phyloP scores from a whole-genome alignment of 1,284 basidiomycete species.

The Boletellus dicymbophilus region DNA sequence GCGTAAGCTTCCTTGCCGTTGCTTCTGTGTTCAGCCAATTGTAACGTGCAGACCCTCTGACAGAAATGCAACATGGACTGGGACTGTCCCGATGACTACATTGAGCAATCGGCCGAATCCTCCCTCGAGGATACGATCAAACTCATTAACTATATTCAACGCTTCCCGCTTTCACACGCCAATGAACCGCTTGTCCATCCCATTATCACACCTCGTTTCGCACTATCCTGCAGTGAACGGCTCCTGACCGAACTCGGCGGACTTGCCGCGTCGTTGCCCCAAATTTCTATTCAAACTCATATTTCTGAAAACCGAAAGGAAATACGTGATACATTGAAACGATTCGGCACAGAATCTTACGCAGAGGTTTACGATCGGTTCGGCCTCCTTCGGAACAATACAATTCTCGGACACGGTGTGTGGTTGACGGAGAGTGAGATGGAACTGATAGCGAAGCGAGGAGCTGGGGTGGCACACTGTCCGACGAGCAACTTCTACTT shows the following conservation, averaged over 20 bases:
- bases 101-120: constrained; percentile 58
- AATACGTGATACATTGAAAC: constrained; percentile 60
- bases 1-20: constrained; percentile 46
- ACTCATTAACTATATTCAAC: constrained; percentile 69
- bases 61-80: constrained; percentile 95
- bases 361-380: constrained; percentile 80
- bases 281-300: constrained; percentile 87
- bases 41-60: background rate
- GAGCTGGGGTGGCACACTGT: constrained; percentile 88
- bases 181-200: constrained; percentile 71
- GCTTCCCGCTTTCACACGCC: constrained; percentile 39
- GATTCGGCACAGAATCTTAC: constrained; percentile 72
- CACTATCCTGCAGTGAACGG: constrained; percentile 78
- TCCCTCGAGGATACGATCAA: constrained; percentile 63
- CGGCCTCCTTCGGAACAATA: constrained; percentile 76
- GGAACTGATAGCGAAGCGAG: constrained; percentile 61
- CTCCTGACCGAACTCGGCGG: constrained; percentile 67
- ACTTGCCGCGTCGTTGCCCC: constrained; percentile 46
- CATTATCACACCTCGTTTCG: constrained; percentile 94
- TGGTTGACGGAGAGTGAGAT: constrained; percentile 78
- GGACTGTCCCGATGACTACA: constrained; percentile 69
- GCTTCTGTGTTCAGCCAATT: background rate
- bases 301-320: constrained; percentile 85
- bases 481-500: constrained; percentile 93
- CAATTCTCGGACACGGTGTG: constrained; percentile 86